These are phyloP conservation scores for Penicillium frequentans DNA, from an alignment of 2,329 filamentous ascomycete species.

Conservation along the genomic window DNA sequence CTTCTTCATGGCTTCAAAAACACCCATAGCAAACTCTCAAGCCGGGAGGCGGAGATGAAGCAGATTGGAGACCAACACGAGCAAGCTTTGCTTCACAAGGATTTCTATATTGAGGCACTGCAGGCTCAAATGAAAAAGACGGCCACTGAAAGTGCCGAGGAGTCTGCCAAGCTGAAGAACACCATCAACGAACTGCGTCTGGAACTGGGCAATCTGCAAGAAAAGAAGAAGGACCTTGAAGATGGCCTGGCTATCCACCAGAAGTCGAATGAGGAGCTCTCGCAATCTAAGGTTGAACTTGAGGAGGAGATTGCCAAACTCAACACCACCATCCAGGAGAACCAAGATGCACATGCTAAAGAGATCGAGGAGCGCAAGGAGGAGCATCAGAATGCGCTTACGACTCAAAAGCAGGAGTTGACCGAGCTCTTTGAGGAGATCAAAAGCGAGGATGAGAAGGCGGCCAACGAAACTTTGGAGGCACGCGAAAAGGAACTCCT, in stretches of 20 bases:
- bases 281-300: constrained; percentile 45
- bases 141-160: constrained; percentile 51
- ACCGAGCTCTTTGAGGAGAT: constrained; percentile 52
- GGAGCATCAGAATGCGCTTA: constrained; percentile 35
- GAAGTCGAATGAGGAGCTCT: constrained; percentile 47
- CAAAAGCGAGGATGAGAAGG: constrained; percentile 43
- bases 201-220: constrained; percentile 52
- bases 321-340: constrained; percentile 40
- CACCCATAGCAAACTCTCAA: constrained; percentile 51
- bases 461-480: constrained; percentile 38
- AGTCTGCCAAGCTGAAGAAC: constrained; percentile 45
- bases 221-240: constrained; percentile 53
- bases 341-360: constrained; percentile 46
- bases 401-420: constrained; percentile 46
- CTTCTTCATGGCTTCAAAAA: constrained; percentile 50
- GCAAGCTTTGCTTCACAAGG: constrained; percentile 53
- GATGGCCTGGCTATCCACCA: constrained; percentile 47
- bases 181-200: constrained; percentile 50
- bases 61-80: constrained; percentile 52
- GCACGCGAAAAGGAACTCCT: constrained; percentile 46
- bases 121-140: constrained; percentile 52
- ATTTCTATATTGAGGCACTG: constrained; percentile 54
- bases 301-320: constrained; percentile 41
- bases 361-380: constrained; percentile 34
- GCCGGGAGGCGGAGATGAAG: constrained; percentile 51